These are phyloP conservation scores for Perkinsus olseni DNA, from an alignment of 169 alveolate genomes.

Conservation along the genomic window DNA sequence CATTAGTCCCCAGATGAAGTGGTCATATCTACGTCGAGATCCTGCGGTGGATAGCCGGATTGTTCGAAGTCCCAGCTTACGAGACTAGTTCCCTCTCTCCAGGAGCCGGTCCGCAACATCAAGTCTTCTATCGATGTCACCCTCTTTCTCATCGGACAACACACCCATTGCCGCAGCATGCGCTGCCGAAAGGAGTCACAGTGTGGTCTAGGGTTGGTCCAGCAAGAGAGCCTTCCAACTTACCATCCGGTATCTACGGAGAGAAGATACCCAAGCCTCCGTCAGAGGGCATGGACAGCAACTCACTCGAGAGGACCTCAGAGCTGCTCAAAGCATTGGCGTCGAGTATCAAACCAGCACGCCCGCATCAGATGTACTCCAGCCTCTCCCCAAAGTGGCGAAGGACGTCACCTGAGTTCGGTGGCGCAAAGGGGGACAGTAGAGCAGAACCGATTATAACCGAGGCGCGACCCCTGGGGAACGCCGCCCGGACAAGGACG, in stretches of 20 bases:
- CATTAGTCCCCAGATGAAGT: no score
- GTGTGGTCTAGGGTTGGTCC: conserved; percentile 81
- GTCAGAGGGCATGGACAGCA: conserved; percentile 5
- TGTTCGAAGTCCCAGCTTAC: conserved; percentile 1
- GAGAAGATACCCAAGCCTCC: neutral
- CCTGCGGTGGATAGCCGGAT: no score
- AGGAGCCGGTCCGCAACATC: conserved; percentile 78
- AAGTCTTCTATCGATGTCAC: conserved; percentile 74
- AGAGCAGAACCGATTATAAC: no score
- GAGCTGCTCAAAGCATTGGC: conserved; percentile 62
- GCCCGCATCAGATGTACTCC: neutral
- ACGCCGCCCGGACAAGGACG: no score
- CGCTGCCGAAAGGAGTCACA: conserved; percentile 87
- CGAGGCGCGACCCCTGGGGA: no score
- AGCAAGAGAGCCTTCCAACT: conserved; percentile 53
- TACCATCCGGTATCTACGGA: conserved; percentile 49
- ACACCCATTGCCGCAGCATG: conserved; percentile 85
- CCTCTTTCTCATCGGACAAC: conserved; percentile 76
- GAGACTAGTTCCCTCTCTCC: conserved; percentile 30
- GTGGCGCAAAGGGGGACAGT: no score
- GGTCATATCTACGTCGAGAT: no score
- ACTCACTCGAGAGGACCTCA: conserved; percentile 49
- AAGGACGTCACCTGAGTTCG: conserved; percentile 17
- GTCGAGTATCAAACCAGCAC: conserved; percentile 40
- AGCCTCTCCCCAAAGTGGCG: neutral